Percentiles rank a stretch among this genome's conserved stretches.
Evolutionary conservation across 306 rosid species (phyloP).

Genomic region (Macrotyloma uniflorum): DNA sequence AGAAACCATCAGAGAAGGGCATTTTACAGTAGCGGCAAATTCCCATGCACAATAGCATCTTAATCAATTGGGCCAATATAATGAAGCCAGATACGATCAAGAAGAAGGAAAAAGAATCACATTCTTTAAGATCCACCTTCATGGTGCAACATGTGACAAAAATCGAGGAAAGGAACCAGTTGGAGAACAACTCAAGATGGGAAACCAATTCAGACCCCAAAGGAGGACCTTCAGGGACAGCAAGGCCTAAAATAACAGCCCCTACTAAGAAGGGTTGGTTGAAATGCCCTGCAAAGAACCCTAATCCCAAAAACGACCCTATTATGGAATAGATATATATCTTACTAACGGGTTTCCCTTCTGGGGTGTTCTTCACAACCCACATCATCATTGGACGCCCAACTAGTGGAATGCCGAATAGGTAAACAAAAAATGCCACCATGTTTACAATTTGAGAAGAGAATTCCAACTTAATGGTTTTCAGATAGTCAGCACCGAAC

Average conservation of each 20-base stretch:
- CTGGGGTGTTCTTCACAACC: slow-evolving; percentile 50
- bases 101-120: no score
- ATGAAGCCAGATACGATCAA: no score
- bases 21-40: slow-evolving; percentile 38
- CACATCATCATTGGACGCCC: slow-evolving; percentile 44
- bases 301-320: slow-evolving; percentile 21
- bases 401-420: not conserved
- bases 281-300: not conserved
- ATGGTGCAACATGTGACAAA: slow-evolving; percentile 47
- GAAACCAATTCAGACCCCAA: slow-evolving; percentile 55
- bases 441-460: not conserved
- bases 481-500: not conserved
- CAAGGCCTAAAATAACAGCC: slow-evolving; percentile 50
- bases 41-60: not conserved
- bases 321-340: slow-evolving; percentile 11
- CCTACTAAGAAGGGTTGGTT: slow-evolving; percentile 40
- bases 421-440: not conserved
- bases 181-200: slow-evolving; percentile 38
- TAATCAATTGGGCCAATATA: not conserved
- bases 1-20: slow-evolving; percentile 44
- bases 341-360: slow-evolving; percentile 38
- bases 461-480: accelerated
- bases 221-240: slow-evolving; percentile 61
- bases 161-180: slow-evolving; percentile 41
- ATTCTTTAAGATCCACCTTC: slow-evolving; percentile 35